These are phyloP conservation scores for Aspergillus sp. DNA, from an alignment of 2,329 filamentous ascomycete species.

Conservation along the genomic window DNA sequence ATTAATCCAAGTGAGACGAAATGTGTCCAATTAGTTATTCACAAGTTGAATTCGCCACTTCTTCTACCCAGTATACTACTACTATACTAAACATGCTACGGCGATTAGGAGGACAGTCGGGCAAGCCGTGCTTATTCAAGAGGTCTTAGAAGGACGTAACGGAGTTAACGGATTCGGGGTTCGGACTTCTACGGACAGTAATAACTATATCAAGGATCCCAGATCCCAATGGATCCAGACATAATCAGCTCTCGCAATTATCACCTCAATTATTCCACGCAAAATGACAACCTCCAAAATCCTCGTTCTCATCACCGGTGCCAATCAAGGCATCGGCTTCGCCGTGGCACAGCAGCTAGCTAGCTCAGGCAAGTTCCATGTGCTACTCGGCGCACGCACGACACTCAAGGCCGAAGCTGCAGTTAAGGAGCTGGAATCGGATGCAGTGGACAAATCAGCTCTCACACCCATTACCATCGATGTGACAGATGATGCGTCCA, in stretches of 20 bases:
- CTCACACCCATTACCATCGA: constrained; percentile 8
- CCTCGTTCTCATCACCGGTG: constrained; percentile 11
- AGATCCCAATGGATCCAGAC: background rate
- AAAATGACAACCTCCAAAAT: background rate
- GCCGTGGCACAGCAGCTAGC: background rate
- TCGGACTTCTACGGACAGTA: background rate
- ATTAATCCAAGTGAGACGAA: too few species aligned
- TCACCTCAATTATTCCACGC: background rate
- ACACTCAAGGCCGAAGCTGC: constrained; percentile 1
- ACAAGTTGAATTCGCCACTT: too few species aligned
- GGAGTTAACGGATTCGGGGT: background rate
- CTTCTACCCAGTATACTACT: too few species aligned
- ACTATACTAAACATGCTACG: too few species aligned
- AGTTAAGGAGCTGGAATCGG: background rate
- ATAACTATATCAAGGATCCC: background rate
- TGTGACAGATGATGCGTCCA: background rate
- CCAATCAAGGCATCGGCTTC: constrained; percentile 9
- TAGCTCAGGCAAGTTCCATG: constrained; percentile 1
- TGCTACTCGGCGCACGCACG: constrained; percentile 8
- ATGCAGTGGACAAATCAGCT: background rate
- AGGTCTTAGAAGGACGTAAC: background rate
- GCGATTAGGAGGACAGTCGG: background rate
- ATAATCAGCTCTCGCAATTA: too few species aligned
- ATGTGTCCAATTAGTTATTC: too few species aligned
- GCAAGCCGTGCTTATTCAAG: background rate